Conservation (phyloP, 257 asterid genomes). For the Penstemon davidsonii region DNA sequence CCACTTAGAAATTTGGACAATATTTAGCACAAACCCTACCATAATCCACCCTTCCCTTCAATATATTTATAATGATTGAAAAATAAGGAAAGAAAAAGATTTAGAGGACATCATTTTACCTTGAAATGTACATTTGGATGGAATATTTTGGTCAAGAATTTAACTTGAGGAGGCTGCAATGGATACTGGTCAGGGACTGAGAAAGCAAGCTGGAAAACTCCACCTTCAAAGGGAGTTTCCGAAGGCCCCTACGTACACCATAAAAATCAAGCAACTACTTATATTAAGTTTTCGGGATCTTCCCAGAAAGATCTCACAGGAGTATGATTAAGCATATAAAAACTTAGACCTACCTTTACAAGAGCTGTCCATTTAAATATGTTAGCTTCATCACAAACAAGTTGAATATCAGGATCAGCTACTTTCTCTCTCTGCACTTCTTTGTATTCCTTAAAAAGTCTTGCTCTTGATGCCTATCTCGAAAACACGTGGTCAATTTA, state of each 20-base stretch:
- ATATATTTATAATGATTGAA: not conserved
- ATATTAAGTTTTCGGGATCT: not conserved
- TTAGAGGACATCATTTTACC: slow-evolving; percentile 43
- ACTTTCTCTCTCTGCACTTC: slow-evolving; percentile 94
- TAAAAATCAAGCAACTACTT: slow-evolving; percentile 22
- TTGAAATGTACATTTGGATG: slow-evolving; percentile 99
- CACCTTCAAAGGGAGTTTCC: slow-evolving; percentile 97
- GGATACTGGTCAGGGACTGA: slow-evolving; percentile 99
- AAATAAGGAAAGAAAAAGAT: not conserved
- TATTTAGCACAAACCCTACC: slow-evolving; percentile 12
- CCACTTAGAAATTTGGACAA: not conserved
- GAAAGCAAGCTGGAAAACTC: slow-evolving; percentile 95
- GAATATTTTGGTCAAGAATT: slow-evolving; percentile 94
- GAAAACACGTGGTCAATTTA: slow-evolving; percentile 2
- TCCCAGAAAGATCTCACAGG: not conserved
- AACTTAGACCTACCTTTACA: slow-evolving; percentile 52
- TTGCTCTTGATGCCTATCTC: slow-evolving; percentile 87
- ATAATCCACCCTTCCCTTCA: not conserved
- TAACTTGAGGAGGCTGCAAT: slow-evolving; percentile 98
- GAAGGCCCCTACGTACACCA: slow-evolving; percentile 77
- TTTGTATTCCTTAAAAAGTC: slow-evolving; percentile 95
- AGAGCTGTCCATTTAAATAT: slow-evolving; percentile 98
- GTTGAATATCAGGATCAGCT: slow-evolving; percentile 95
- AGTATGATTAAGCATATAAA: slow-evolving; percentile 1
- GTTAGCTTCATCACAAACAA: slow-evolving; percentile 89